Base-by-base conservation (phyloP, 371 early-diverging fungal genomes). In the Saksenaea vasiformis region DNA sequence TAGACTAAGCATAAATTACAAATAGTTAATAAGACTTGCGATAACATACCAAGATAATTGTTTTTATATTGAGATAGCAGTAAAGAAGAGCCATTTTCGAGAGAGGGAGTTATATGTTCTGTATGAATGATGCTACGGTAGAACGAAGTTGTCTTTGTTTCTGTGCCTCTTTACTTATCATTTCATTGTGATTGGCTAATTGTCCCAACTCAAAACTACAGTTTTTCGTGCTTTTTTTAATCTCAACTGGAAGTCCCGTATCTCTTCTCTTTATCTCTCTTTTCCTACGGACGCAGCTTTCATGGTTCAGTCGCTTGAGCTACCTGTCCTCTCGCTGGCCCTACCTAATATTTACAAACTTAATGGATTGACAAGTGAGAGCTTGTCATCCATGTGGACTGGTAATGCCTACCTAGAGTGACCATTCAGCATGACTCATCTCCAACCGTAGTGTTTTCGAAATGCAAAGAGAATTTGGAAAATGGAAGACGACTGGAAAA, bases 401-500 rank as follows among this genome's bases (percentile, higher is more conserved):
- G 79, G 81, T 80, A 74, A 60, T 47, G 54, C 56, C 8, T 36
- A n/a, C 27, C 3, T 26, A 51, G 8, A 34, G 27, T 27, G n/a
- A n/a, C 39, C 39, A 1, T 39, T 39, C 11, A 39, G 11, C 39
- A 59, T 47, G 9, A 37, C 36, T 54, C 19, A 60, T 17, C 27
- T 41, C 34, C 43, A 38, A 43, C 38, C 35, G 19, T 53, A 69
- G 65, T 61, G 2, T 78, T 81, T 58, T 74, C 75, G 9, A 81
- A 78, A 59, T 76, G 78, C 69, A 81, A 81, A 57, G 73, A 73
- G 53, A 78, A 74, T 58, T 62, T 81, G 28, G 77, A 78, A 55
- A 76, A 81, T 57, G 81, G 81, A 22, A 63, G 72, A 28, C 76
- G 81, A 34, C 64, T 81, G 37, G 81, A 81, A 60, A 81, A 81